Conservation (phyloP, 1,139 yeast genomes). For the Kazachstania sp. region DNA sequence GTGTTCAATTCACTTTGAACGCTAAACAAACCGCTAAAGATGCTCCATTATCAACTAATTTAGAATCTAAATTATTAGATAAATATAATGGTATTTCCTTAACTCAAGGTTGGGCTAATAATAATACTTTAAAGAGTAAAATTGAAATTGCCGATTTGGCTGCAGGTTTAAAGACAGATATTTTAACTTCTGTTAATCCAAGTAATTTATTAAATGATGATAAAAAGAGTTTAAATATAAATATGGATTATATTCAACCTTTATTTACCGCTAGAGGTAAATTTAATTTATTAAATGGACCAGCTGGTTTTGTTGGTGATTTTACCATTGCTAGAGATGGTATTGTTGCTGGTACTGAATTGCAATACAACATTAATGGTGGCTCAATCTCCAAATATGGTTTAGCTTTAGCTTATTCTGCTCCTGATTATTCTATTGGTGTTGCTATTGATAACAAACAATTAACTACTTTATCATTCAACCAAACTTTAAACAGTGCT, state of each 20-base stretch:
- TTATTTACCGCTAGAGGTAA: conserved; percentile 91
- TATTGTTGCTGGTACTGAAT: conserved; percentile 93
- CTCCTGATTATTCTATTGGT: conserved; percentile 81
- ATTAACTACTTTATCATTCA: conserved; percentile 91
- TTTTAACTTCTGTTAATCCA: conserved; percentile 83
- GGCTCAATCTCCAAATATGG: conserved; percentile 94
- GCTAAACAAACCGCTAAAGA: conserved; percentile 77
- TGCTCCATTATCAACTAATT: conserved; percentile 76
- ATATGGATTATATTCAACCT: conserved; percentile 87
- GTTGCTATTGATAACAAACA: conserved; percentile 82
- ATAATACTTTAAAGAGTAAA: conserved; percentile 87
- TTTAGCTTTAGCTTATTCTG: conserved; percentile 88
- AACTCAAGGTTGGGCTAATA: conserved; percentile 97
- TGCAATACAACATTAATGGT: conserved; percentile 88
- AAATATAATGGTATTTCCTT: conserved; percentile 86
- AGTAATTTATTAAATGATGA: conserved; percentile 31
- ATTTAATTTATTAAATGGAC: conserved; percentile 88
- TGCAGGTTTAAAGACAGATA: conserved; percentile 92
- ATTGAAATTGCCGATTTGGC: conserved; percentile 87
- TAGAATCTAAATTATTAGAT: conserved; percentile 92
- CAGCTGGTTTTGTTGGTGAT: conserved; percentile 88
- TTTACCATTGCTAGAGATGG: conserved; percentile 93
- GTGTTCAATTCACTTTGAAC: conserved; percentile 89
- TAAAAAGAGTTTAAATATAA: conserved; percentile 82
- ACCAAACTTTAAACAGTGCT: conserved; percentile 84